Evolutionary conservation across 2,329 filamentous ascomycete species (phyloP).

Genomic region (Colletotrichum camelliae): DNA sequence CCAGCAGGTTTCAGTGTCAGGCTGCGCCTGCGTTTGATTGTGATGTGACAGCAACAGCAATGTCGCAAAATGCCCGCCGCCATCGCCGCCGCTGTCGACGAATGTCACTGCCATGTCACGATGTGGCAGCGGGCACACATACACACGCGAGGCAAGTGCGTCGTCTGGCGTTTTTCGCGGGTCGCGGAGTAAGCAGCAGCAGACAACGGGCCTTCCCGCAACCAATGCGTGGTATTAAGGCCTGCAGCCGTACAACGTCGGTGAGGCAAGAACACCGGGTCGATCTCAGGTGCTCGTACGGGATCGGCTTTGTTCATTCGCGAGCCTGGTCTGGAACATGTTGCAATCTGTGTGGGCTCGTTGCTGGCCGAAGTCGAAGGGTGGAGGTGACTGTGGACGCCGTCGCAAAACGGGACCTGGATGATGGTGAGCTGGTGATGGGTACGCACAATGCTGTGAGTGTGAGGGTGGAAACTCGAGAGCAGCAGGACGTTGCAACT

Average conservation of each 20-base stretch:
- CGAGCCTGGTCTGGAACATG: neutral
- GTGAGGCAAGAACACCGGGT: neutral
- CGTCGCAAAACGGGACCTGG: neutral
- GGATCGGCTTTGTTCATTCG: neutral
- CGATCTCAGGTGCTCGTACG: neutral
- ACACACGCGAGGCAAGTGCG: neutral
- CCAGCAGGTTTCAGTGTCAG: neutral
- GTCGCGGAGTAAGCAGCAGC: neutral
- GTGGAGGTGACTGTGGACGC: neutral
- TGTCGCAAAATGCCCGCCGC: neutral
- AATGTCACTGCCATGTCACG: neutral
- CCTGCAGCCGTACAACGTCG: neutral
- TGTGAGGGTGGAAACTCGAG: neutral
- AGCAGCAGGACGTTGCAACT: neutral
- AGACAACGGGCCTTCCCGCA: slow-evolving; percentile 10
- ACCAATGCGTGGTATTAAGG: neutral
- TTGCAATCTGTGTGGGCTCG: neutral
- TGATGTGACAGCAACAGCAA: neutral
- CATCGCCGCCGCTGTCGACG: neutral
- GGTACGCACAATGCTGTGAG: neutral
- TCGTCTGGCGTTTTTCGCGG: neutral
- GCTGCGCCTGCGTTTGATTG: neutral
- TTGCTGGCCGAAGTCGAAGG: neutral
- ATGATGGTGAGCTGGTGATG: neutral
- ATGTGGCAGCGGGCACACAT: neutral